Evolutionary conservation across 2,329 filamentous ascomycete species (phyloP), one percentile per base, ranked within the genome.

Genomic region (Beauveria sp.): DNA sequence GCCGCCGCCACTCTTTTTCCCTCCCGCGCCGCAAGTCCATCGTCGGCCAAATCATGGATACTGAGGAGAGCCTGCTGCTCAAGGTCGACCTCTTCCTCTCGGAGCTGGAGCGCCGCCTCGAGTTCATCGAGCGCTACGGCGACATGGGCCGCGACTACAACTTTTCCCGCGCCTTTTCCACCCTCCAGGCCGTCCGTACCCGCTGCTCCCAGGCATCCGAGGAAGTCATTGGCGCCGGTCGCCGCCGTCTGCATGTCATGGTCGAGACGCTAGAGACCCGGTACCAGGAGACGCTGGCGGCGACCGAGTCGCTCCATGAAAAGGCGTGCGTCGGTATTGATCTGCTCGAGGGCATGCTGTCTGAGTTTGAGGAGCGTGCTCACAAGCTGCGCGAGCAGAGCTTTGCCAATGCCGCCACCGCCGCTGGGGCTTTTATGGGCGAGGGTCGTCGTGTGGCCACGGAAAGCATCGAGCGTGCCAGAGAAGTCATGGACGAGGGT

Each of bases 191-290:
- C 8, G 93, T 99, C 28, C 87, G 93, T 64, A 87, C 91, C 66
- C 86, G 91, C 68, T 99, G 95, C 74, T 91, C 91, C 45, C 86
- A 93, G 65, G 92, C 93, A 22, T 96, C 93, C 1, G 93, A 91
- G 64, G 93, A 95, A 70, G 84, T 97, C 52, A 85, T 98, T 67
- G 95, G 92, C 61, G 90, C 90, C 43, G 93, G 95, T 24, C 87
- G 90, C 58, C 86, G 91, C 65, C 85, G 92, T 63, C 86, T 96
- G 63, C 89, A 91, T 65, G 85, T 98, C 62, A 87, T 98, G 78
- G 91, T 99, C 40, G 93, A 98, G 68, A 96, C 92, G 0, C 79
- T 99, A 16, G 95, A 99, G 73, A 82, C 83, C 30, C 84, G 90
- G 65, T 99, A 97, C 74, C 88, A 96, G 65, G 90, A 95, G 67